phyloP scores from a whole-genome alignment of 1,284 basidiomycete genomes.

The Tilletiopsis washingtonensis region DNA sequence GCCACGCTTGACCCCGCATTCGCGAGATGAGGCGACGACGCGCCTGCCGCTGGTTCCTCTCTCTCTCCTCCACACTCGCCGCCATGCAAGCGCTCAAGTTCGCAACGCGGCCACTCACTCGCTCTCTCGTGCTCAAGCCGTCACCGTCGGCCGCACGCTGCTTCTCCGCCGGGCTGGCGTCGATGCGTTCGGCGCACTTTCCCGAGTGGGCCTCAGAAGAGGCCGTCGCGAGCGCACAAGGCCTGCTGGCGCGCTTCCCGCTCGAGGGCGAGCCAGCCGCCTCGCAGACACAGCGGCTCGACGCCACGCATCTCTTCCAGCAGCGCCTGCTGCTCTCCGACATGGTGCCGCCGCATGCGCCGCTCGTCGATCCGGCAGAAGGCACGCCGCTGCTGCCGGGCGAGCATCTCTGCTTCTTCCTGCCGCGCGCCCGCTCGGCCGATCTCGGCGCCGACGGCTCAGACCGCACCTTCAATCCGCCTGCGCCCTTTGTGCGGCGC shows the following conservation, averaged over 20 bases:
- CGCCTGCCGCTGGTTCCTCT: too few relatives aligned
- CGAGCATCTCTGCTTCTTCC: conserved; percentile 10
- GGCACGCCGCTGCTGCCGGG: background rate
- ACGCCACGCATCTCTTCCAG: background rate
- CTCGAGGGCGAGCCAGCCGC: background rate
- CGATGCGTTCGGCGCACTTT: too few relatives aligned
- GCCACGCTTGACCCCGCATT: too few relatives aligned
- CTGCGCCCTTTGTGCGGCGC: conserved; percentile 5
- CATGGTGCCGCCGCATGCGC: conserved; percentile 1
- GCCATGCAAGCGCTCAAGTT: too few relatives aligned
- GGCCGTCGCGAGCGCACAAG: too few relatives aligned
- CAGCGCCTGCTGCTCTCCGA: background rate
- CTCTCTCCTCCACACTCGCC: too few relatives aligned
- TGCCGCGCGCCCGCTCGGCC: conserved; percentile 1
- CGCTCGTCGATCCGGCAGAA: background rate
- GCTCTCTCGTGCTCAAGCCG: too few relatives aligned
- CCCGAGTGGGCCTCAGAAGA: background rate
- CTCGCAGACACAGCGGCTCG: background rate
- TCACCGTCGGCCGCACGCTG: too few relatives aligned
- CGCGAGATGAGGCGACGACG: too few relatives aligned
- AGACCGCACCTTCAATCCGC: conserved; percentile 10
- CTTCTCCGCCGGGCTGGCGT: too few relatives aligned
- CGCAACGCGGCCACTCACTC: too few relatives aligned
- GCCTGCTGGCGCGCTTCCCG: background rate
- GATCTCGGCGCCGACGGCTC: conserved; percentile 7